Percentiles rank a stretch among this genome's conserved stretches.
These are phyloP conservation scores for Lactarius hatsudake DNA, from an alignment of 768 basidiomycete genomes.

Conservation along the genomic window DNA sequence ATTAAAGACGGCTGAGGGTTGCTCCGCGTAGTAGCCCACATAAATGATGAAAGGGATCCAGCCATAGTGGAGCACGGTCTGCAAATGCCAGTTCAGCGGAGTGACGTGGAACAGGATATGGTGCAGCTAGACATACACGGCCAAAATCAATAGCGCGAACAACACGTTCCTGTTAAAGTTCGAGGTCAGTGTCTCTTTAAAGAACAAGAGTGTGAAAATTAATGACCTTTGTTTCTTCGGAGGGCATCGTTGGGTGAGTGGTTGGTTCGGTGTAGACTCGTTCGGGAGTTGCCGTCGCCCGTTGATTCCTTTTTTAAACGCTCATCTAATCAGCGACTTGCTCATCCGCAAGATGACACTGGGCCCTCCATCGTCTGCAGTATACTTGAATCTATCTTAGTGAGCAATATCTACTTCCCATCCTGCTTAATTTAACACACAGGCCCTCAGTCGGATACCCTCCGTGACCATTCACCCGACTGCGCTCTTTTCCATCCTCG, in stretches of 20 bases:
- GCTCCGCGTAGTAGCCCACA: slow-evolving; percentile 87
- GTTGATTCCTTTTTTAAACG: not conserved
- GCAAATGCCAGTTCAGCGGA: slow-evolving; percentile 15
- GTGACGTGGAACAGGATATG: slow-evolving; percentile 1
- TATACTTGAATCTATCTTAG: slow-evolving; percentile 40
- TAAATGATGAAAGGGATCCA: slow-evolving; percentile 98
- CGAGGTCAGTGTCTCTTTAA: not conserved
- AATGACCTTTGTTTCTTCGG: slow-evolving; percentile 83
- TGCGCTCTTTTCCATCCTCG: slow-evolving; percentile 91
- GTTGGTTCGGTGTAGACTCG: slow-evolving; percentile 28
- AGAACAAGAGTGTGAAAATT: slow-evolving; percentile 13
- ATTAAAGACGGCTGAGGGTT: slow-evolving; percentile 94
- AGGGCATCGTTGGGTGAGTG: slow-evolving; percentile 56
- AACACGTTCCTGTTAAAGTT: slow-evolving; percentile 64
- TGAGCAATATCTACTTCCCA: slow-evolving; percentile 30
- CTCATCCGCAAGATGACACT: slow-evolving; percentile 45
- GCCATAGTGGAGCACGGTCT: slow-evolving; percentile 91
- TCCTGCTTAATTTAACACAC: not conserved
- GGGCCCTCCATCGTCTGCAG: slow-evolving; percentile 46
- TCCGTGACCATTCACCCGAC: slow-evolving; percentile 86
- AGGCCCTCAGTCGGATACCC: slow-evolving; percentile 55
- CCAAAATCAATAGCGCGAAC: slow-evolving; percentile 76
- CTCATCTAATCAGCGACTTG: not conserved
- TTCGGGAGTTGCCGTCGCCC: slow-evolving; percentile 29
- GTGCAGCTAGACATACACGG: slow-evolving; percentile 53